A percentile compares a stretch with the other conserved stretches of the same genome.
These are phyloP conservation scores for Cenococcum geophilum DNA, from an alignment of 495 filamentous ascomycete species.

Conservation along the genomic window DNA sequence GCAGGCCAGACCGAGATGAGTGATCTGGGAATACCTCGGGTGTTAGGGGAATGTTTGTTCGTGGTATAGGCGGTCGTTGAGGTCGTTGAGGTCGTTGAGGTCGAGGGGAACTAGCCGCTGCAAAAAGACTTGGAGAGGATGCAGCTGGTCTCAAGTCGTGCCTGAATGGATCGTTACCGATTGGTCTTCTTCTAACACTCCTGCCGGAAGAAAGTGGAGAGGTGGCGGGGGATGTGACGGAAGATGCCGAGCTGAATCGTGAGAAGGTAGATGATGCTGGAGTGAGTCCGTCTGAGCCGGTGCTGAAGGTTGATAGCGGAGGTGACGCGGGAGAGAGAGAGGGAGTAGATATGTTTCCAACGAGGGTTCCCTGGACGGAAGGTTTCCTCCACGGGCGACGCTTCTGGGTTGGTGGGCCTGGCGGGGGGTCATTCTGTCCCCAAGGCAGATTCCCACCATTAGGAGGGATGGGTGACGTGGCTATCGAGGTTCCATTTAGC, in stretches of 20 bases:
- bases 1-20: neutral
- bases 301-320: neutral
- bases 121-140: constrained; percentile 1
- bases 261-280: neutral
- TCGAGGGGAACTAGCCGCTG: neutral
- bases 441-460: neutral
- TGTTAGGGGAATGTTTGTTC: neutral
- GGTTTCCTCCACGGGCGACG: constrained; percentile 1
- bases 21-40: neutral
- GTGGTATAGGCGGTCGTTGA: neutral
- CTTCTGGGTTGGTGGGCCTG: neutral
- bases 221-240: neutral
- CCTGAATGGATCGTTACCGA: neutral
- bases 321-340: neutral
- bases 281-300: neutral
- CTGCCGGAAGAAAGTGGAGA: neutral
- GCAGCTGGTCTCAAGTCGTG: neutral
- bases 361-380: neutral
- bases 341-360: neutral
- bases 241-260: neutral
- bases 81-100: neutral
- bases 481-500: neutral
- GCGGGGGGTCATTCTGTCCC: neutral
- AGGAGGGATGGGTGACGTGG: neutral
- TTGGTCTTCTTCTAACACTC: neutral